A percentile compares a stretch with the other conserved stretches of the same genome.
These are phyloP conservation scores for Cercospora sojina DNA, from an alignment of 2,329 filamentous ascomycete genomes.

Conservation along the genomic window DNA sequence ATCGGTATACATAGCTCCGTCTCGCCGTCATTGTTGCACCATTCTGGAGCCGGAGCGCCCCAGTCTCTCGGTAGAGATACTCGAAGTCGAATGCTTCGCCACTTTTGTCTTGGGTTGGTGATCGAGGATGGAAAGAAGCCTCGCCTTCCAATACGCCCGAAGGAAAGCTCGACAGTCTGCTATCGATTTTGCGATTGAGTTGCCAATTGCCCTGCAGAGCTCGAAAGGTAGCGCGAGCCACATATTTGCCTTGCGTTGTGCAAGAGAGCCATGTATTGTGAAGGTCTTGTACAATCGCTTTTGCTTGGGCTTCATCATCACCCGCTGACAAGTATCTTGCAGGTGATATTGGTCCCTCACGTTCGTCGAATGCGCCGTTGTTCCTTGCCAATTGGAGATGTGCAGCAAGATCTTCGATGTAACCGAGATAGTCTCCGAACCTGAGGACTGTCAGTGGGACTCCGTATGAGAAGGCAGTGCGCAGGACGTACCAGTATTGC, in stretches of 20 bases:
- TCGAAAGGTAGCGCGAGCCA: conserved; percentile 35
- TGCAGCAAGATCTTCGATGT: conserved; percentile 69
- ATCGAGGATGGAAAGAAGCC: conserved; percentile 35
- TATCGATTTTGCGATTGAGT: conserved; percentile 33
- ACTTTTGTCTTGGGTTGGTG: conserved; percentile 28
- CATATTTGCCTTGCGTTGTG: conserved; percentile 28
- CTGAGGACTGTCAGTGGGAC: neutral
- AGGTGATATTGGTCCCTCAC: conserved; percentile 49
- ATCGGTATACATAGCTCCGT: conserved; percentile 70
- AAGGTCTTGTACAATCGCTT: conserved; percentile 50
- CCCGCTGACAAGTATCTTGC: conserved; percentile 36
- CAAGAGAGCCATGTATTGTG: conserved; percentile 35
- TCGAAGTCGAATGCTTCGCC: conserved; percentile 33
- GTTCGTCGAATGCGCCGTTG: conserved; percentile 44
- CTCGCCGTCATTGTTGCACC: conserved; percentile 55
- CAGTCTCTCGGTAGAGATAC: conserved; percentile 37
- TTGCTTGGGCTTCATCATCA: conserved; percentile 43
- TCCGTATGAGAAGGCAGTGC: neutral
- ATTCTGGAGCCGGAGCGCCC: conserved; percentile 27
- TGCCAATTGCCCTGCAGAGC: conserved; percentile 37
- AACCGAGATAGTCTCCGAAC: conserved; percentile 76
- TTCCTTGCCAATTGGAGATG: conserved; percentile 55
- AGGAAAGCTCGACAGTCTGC: conserved; percentile 28
- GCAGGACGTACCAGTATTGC: conserved; percentile 61
- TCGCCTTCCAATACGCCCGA: conserved; percentile 33